Evolutionary conservation across 768 basidiomycete genomes (phyloP).

Genomic region (Boletus vermiculosoides): DNA sequence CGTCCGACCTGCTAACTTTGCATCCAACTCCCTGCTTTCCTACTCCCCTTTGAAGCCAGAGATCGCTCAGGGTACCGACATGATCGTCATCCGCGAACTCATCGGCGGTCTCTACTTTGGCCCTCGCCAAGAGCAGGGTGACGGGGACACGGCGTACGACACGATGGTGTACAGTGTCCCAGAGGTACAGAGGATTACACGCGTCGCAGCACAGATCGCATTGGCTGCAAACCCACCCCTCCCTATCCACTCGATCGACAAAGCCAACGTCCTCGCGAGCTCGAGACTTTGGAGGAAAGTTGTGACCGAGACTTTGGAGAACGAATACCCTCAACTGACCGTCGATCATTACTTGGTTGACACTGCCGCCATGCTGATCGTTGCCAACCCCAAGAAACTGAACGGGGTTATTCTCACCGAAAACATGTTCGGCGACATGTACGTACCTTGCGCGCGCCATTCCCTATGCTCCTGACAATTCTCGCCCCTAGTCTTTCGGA

Average conservation of each 20-base stretch:
- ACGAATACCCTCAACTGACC: conserved; percentile 85
- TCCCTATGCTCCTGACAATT: conserved; percentile 1
- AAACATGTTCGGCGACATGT: conserved; percentile 98
- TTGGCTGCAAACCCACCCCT: conserved; percentile 79
- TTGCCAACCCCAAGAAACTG: conserved; percentile 83
- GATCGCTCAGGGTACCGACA: conserved; percentile 79
- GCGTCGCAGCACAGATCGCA: conserved; percentile 93
- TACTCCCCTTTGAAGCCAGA: conserved; percentile 88
- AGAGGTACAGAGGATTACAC: conserved; percentile 92
- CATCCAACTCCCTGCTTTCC: conserved; percentile 82
- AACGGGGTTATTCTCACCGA: conserved; percentile 96
- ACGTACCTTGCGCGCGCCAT: conserved; percentile 31
- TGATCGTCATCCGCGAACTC: conserved; percentile 94
- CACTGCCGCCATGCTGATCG: conserved; percentile 94
- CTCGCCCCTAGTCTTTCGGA: conserved; percentile 74
- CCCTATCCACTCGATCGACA: conserved; percentile 91
- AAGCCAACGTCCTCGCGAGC: conserved; percentile 96
- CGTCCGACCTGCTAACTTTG: conserved; percentile 95
- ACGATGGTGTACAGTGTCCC: conserved; percentile 88
- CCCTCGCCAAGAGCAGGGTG: conserved; percentile 80
- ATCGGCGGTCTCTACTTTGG: conserved; percentile 98
- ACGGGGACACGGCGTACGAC: conserved; percentile 80
- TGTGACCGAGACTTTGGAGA: conserved; percentile 77
- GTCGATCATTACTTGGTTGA: conserved; percentile 94
- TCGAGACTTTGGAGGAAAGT: conserved; percentile 94